These are phyloP conservation scores for Nothomitra cinnamomea DNA, from an alignment of 2,329 filamentous ascomycete species.

Conservation along the genomic window DNA sequence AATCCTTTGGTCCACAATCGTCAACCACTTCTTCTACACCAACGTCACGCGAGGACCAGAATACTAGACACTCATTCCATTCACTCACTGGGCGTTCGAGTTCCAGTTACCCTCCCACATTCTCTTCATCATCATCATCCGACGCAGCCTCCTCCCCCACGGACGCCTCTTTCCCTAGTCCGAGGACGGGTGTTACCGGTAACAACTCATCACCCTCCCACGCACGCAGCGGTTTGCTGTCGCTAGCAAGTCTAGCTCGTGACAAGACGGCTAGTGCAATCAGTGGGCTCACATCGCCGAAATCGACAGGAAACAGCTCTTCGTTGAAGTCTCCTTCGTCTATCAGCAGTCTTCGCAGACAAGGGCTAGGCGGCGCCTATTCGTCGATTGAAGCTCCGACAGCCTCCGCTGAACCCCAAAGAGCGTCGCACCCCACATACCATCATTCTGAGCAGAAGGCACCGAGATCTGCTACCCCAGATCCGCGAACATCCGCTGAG, in stretches of 20 bases:
- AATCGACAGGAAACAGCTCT: not conserved
- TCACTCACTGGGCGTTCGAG: not conserved
- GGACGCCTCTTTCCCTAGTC: not conserved
- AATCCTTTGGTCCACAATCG: too few relatives aligned
- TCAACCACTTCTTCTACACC: not conserved
- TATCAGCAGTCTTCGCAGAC: not conserved
- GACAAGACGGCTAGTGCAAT: slow-evolving; percentile 1
- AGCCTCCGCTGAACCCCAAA: not conserved
- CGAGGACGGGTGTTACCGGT: not conserved
- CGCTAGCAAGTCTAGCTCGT: not conserved
- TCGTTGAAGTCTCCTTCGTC: not conserved
- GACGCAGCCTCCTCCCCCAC: not conserved
- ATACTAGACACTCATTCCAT: not conserved
- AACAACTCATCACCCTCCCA: not conserved
- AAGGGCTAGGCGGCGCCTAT: not conserved
- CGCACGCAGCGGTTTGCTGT: not conserved
- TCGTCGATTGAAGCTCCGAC: not conserved
- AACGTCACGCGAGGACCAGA: not conserved
- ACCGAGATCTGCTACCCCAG: not conserved
- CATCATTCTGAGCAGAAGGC: not conserved
- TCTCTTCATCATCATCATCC: not conserved
- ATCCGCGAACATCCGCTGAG: not conserved
- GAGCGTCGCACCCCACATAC: not conserved
- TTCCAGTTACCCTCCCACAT: not conserved
- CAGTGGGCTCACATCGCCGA: not conserved